phyloP scores from a whole-genome alignment of 1,284 basidiomycete species.

The Melanopsichium pennsylvanicum region DNA sequence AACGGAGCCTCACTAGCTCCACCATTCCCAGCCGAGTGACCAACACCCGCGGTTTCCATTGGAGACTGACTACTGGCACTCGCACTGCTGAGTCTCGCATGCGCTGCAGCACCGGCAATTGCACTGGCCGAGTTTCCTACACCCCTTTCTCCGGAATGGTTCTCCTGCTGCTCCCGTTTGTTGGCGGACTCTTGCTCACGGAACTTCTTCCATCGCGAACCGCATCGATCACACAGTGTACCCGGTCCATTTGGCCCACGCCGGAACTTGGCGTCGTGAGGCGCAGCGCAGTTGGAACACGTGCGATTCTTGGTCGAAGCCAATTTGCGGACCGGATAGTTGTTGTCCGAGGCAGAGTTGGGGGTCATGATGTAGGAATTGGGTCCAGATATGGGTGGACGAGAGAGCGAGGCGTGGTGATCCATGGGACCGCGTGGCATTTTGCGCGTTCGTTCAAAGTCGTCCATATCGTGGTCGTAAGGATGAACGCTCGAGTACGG shows the following conservation, averaged over 20 bases:
- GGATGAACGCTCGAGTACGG: slow-evolving; percentile 8
- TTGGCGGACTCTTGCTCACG: slow-evolving; percentile 29
- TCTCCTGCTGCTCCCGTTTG: slow-evolving; percentile 16
- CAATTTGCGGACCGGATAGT: slow-evolving; percentile 39
- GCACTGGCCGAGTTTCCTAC: no score
- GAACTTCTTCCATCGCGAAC: slow-evolving; percentile 47
- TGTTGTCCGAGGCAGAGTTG: neutral
- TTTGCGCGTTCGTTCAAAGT: slow-evolving; percentile 28
- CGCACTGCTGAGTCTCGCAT: slow-evolving; percentile 22
- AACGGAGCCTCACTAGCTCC: neutral
- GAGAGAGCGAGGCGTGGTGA: neutral
- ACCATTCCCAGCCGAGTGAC: neutral
- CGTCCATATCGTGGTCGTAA: slow-evolving; percentile 35
- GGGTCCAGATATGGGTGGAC: neutral
- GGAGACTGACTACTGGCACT: slow-evolving; percentile 27
- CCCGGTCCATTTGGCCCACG: slow-evolving; percentile 45
- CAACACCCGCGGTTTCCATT: slow-evolving; percentile 6
- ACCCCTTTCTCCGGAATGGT: no score
- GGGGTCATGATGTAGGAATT: slow-evolving; percentile 16
- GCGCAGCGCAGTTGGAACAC: slow-evolving; percentile 44
- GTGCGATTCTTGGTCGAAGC: slow-evolving; percentile 53
- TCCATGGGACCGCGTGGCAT: slow-evolving; percentile 10
- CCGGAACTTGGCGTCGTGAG: slow-evolving; percentile 50
- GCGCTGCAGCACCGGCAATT: no score
- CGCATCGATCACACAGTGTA: slow-evolving; percentile 50